These are phyloP conservation scores for Candida multigemmis DNA, from an alignment of 805 yeast genomes.

Conservation along the genomic window DNA sequence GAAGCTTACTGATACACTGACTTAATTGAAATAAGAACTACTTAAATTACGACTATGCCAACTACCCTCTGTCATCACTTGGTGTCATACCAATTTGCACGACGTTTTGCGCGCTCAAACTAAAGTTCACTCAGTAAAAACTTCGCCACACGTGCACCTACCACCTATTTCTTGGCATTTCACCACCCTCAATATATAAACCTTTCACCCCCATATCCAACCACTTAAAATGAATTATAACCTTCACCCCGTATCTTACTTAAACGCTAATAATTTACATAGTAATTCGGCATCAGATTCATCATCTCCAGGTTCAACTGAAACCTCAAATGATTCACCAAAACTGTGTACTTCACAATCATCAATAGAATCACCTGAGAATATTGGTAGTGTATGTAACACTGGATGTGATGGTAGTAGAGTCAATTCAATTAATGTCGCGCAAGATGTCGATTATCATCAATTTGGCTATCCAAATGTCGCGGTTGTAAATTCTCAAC, in stretches of 20 bases:
- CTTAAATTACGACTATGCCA: no score
- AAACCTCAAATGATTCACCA: conserved; percentile 1
- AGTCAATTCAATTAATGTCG: background rate
- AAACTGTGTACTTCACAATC: conserved; percentile 1
- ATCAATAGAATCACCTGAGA: conserved; percentile 4
- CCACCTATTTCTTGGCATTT: no score
- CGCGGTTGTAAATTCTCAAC: background rate
- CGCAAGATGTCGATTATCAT: background rate
- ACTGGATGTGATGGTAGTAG: background rate
- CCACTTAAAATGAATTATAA: conserved; percentile 28
- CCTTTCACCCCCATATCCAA: no score
- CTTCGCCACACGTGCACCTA: no score
- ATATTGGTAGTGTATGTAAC: background rate
- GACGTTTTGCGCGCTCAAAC: no score
- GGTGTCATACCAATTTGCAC: no score
- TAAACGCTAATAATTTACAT: conserved; percentile 19
- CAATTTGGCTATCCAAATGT: no score
- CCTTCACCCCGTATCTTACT: conserved; percentile 35
- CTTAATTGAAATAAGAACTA: no score
- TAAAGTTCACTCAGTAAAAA: no score
- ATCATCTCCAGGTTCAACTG: conserved; percentile 1
- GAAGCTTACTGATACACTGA: no score
- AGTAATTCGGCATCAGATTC: background rate
- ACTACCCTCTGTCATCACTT: no score
- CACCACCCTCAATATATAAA: no score